phyloP scores from a whole-genome alignment of 2,329 filamentous ascomycete genomes.

The Colletotrichum phormii region DNA sequence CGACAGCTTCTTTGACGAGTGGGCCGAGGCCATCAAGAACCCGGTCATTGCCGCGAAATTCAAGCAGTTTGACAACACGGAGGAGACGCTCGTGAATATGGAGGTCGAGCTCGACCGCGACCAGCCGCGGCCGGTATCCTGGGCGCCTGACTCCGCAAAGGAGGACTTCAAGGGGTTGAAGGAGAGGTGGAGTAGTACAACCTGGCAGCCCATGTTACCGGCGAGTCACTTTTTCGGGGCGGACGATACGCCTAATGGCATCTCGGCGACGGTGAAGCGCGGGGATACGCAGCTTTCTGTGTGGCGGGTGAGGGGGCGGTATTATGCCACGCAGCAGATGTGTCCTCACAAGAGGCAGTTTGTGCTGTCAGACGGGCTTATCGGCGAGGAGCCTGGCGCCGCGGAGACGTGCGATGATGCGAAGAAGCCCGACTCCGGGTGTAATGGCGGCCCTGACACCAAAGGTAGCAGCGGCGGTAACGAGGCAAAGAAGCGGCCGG shows the following conservation, averaged over 20 bases:
- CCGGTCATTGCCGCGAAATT: constrained; percentile 78
- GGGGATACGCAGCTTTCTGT: constrained; percentile 91
- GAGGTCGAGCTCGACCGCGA: constrained; percentile 79
- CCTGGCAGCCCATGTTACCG: constrained; percentile 85
- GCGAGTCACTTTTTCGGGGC: constrained; percentile 74
- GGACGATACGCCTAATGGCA: constrained; percentile 75
- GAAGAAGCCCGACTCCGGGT: constrained; percentile 45
- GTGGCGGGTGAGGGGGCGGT: constrained; percentile 84
- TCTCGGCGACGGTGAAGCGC: constrained; percentile 82
- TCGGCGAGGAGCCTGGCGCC: constrained; percentile 71
- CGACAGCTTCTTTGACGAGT: constrained; percentile 88
- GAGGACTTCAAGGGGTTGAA: constrained; percentile 77
- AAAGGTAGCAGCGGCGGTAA: not conserved
- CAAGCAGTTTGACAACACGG: constrained; percentile 85
- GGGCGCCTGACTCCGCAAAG: constrained; percentile 75
- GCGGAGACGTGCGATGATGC: constrained; percentile 46
- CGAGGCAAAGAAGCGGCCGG: constrained; percentile 20
- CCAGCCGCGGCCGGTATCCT: constrained; percentile 80
- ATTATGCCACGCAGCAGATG: constrained; percentile 93
- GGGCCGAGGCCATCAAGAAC: constrained; percentile 83
- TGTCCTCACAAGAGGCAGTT: constrained; percentile 93
- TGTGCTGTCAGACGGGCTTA: constrained; percentile 85
- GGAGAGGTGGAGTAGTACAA: constrained; percentile 72
- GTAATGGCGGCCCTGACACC: constrained; percentile 44
- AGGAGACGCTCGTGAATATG: constrained; percentile 75